Evolutionary conservation across 2,329 filamentous ascomycete species (phyloP).

Genomic region (Teratosphaeria gauchensis): DNA sequence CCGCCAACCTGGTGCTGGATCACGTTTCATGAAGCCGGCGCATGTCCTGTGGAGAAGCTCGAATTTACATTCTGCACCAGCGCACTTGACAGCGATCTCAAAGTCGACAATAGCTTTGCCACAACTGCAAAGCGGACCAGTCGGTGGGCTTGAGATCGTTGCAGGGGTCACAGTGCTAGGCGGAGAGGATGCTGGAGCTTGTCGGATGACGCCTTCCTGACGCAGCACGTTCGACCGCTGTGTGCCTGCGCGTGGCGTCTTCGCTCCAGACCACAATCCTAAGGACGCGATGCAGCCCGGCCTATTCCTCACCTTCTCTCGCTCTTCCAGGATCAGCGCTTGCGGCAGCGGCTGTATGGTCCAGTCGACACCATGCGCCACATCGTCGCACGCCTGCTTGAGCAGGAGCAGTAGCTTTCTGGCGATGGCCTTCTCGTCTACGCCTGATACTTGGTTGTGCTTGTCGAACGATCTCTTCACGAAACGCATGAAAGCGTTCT

Average conservation of each 20-base stretch:
- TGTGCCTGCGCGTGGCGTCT: neutral
- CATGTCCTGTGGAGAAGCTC: constrained; percentile 4
- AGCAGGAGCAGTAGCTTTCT: constrained; percentile 1
- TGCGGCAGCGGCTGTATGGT: constrained; percentile 1
- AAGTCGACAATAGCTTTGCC: neutral
- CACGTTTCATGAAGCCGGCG: neutral
- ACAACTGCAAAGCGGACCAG: neutral
- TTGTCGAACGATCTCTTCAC: neutral
- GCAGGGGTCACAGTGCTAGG: neutral
- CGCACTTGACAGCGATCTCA: constrained; percentile 1
- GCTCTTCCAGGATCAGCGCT: neutral
- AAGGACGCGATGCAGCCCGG: neutral
- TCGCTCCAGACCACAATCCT: neutral
- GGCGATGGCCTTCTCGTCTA: neutral
- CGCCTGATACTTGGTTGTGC: neutral
- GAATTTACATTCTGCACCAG: neutral
- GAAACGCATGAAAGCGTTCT: constrained; percentile 1
- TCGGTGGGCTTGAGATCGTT: neutral
- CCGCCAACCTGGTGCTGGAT: neutral
- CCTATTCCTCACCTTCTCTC: neutral
- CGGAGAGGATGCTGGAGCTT: neutral
- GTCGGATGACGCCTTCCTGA: neutral
- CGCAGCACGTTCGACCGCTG: neutral
- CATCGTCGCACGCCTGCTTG: neutral
- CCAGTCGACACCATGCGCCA: constrained; percentile 1